These are phyloP conservation scores for Coemansia sp. DNA, from an alignment of 192 early-diverging fungal genomes.

Conservation along the genomic window DNA sequence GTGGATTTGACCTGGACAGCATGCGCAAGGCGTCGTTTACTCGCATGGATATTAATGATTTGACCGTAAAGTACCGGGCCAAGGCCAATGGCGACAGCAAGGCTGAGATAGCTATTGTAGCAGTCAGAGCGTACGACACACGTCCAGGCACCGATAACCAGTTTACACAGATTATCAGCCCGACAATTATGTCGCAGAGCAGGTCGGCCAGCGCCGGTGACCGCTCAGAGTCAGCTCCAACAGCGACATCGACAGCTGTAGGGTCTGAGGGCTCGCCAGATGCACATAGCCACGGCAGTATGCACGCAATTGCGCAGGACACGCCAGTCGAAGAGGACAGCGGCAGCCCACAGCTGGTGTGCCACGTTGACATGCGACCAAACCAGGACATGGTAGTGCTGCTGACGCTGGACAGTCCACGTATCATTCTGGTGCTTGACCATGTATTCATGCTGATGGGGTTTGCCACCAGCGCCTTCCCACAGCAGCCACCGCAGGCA, in stretches of 20 bases:
- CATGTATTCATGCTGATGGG: constrained; percentile 75
- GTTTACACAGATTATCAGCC: constrained; percentile 79
- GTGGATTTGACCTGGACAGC: constrained; percentile 55
- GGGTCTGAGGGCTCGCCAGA: neutral
- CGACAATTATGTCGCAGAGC: constrained; percentile 16
- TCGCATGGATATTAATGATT: constrained; percentile 50
- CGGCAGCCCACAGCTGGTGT: constrained; percentile 47
- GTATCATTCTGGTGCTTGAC: constrained; percentile 83
- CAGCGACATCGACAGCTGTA: neutral
- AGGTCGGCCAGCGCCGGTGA: neutral
- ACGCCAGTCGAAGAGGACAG: constrained; percentile 39
- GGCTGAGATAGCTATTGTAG: constrained; percentile 65
- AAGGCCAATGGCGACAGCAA: constrained; percentile 65
- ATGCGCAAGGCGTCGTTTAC: constrained; percentile 59
- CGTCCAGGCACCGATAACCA: constrained; percentile 70
- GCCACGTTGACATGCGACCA: constrained; percentile 53
- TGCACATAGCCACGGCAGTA: constrained; percentile 21
- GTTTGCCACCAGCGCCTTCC: constrained; percentile 73
- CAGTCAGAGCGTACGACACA: constrained; percentile 79
- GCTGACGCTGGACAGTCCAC: constrained; percentile 78
- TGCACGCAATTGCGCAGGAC: constrained; percentile 51
- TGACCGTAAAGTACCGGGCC: constrained; percentile 60
- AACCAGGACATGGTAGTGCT: constrained; percentile 59
- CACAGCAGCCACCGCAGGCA: constrained; percentile 6
- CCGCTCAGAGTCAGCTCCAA: neutral